Conservation (phyloP, 2,329 filamentous ascomycete genomes). For the Stagonosporopsis cucurbitacearum region DNA sequence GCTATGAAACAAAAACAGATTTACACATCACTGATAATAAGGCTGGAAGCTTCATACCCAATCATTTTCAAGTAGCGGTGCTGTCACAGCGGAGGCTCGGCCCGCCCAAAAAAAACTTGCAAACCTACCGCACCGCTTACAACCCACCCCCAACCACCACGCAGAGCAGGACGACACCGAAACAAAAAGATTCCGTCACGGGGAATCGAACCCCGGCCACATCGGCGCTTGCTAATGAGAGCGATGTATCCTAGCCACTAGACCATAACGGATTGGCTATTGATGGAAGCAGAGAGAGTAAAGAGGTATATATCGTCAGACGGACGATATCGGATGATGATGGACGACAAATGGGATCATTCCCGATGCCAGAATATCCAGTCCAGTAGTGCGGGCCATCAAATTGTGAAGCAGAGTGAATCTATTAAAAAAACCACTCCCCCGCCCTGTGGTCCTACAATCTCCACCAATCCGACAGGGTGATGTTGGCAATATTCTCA, state of each 20-base stretch:
- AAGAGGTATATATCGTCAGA: not conserved
- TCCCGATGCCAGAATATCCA: not conserved
- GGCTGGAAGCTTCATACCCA: too few relatives aligned
- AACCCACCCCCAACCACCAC: not conserved
- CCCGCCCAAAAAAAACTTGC: not conserved
- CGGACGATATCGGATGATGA: not conserved
- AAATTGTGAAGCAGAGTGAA: not conserved
- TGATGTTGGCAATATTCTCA: too few relatives aligned
- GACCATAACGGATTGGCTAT: not conserved
- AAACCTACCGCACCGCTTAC: not conserved
- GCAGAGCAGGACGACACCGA: not conserved
- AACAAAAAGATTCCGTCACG: constrained; percentile 10
- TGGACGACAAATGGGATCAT: not conserved
- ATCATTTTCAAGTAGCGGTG: too few relatives aligned
- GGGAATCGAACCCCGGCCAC: constrained; percentile 20
- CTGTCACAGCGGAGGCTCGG: too few relatives aligned
- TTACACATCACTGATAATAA: too few relatives aligned
- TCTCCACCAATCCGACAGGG: too few relatives aligned
- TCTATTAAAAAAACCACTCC: too few relatives aligned
- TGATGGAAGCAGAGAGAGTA: not conserved
- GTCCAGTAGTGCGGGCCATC: not conserved
- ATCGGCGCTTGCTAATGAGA: constrained; percentile 17
- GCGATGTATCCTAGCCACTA: constrained; percentile 19
- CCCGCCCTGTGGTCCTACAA: too few relatives aligned
- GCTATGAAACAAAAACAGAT: too few relatives aligned